These are phyloP conservation scores for Leccinum ochraceum DNA, from an alignment of 768 basidiomycete species.

Conservation along the genomic window DNA sequence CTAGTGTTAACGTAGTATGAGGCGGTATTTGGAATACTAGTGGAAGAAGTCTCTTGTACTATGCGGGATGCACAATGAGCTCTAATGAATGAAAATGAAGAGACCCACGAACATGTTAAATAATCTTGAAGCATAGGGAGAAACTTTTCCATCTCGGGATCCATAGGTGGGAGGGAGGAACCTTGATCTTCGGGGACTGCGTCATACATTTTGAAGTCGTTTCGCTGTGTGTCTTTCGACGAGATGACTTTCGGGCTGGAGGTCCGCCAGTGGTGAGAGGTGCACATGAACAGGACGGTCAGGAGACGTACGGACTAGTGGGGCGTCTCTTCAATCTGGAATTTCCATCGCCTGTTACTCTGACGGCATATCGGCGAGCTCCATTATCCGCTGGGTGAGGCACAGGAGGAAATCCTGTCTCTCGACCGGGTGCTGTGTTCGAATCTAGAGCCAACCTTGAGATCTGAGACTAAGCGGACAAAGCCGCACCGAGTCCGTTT, in stretches of 20 bases:
- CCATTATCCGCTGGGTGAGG: conserved; percentile 37
- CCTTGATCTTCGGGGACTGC: conserved; percentile 52
- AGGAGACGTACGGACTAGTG: conserved; percentile 44
- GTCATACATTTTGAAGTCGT: conserved; percentile 69
- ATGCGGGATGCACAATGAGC: conserved; percentile 2
- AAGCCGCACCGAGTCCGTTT: background rate
- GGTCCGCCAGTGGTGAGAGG: background rate
- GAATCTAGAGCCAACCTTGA: conserved; percentile 50
- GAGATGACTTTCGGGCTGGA: conserved; percentile 58
- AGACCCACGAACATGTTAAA: conserved; percentile 49
- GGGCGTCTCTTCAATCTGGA: conserved; percentile 26
- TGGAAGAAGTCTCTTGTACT: conserved; percentile 31
- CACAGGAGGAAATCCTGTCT: conserved; percentile 9
- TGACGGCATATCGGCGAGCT: conserved; percentile 54
- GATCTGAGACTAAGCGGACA: conserved; percentile 50
- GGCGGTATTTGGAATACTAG: conserved; percentile 1
- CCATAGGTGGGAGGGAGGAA: conserved; percentile 35
- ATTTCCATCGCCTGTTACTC: conserved; percentile 18
- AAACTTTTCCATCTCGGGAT: conserved; percentile 75
- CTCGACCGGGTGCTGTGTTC: conserved; percentile 21
- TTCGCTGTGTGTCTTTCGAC: conserved; percentile 46
- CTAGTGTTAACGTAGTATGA: conserved; percentile 4
- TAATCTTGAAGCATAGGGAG: conserved; percentile 78
- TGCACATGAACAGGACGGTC: background rate
- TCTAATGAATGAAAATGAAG: background rate